Conservation (phyloP, 768 basidiomycete species). For the Tulasnella sp. region DNA sequence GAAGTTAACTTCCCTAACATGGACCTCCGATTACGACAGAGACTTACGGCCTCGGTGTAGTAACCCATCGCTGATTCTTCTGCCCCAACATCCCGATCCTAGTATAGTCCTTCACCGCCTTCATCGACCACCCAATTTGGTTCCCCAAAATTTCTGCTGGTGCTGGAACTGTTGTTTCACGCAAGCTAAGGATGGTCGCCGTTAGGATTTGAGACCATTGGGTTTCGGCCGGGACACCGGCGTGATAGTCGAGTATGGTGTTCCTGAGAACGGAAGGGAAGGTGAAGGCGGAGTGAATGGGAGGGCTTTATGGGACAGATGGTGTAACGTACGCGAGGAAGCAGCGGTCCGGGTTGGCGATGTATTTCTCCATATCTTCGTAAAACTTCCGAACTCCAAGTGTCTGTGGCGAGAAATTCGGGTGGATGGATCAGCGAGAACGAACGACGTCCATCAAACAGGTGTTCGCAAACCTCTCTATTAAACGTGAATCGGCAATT, state of each 20-base stretch:
- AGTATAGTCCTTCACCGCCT: not conserved
- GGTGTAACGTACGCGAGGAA: slow-evolving; percentile 15
- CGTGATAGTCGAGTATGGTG: not conserved
- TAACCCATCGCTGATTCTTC: not conserved
- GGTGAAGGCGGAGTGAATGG: not conserved
- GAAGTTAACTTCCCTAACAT: slow-evolving; percentile 34
- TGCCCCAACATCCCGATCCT: not conserved
- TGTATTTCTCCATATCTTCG: slow-evolving; percentile 13
- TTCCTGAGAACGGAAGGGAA: not conserved
- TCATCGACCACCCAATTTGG: not conserved
- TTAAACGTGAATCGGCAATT: not conserved
- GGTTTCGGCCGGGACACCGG: not conserved
- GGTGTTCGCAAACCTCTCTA: slow-evolving; percentile 16
- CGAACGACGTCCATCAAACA: not conserved
- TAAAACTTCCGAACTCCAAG: slow-evolving; percentile 18
- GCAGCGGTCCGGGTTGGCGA: not conserved
- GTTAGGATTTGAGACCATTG: not conserved
- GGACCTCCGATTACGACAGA: not conserved
- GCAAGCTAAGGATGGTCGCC: not conserved
- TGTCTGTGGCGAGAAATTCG: not conserved
- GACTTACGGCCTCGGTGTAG: not conserved
- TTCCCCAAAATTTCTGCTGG: not conserved
- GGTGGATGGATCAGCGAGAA: not conserved
- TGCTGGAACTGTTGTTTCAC: not conserved
- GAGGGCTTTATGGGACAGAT: not conserved